Evolutionary conservation across 768 basidiomycete species (phyloP).

Genomic region (Tephrocybe sp.): DNA sequence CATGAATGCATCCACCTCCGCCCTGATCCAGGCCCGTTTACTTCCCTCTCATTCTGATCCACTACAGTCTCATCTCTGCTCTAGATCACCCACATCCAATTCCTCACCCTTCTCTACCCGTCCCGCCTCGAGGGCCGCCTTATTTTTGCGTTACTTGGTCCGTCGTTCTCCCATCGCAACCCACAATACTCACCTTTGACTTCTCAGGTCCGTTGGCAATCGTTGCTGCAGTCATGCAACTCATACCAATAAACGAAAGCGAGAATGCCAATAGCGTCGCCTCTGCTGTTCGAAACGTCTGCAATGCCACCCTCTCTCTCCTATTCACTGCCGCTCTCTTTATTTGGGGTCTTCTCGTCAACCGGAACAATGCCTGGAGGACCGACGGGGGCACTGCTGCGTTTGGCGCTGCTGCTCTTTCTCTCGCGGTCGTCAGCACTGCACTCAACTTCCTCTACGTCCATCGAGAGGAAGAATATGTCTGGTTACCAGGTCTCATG

Average conservation of each 20-base stretch:
- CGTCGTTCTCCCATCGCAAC: slow-evolving; percentile 18
- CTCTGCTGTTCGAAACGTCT: slow-evolving; percentile 84
- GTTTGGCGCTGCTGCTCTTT: slow-evolving; percentile 84
- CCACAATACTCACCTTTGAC: not conserved
- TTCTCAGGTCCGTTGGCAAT: slow-evolving; percentile 77
- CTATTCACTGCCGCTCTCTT: slow-evolving; percentile 88
- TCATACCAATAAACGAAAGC: slow-evolving; percentile 63
- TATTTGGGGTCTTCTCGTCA: slow-evolving; percentile 92
- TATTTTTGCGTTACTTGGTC: slow-evolving; percentile 82
- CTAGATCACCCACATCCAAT: slow-evolving; percentile 96
- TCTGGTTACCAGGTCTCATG: slow-evolving; percentile 90
- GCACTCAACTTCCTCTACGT: slow-evolving; percentile 89
- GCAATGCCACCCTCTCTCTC: slow-evolving; percentile 94
- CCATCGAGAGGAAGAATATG: slow-evolving; percentile 75
- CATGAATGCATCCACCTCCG: slow-evolving; percentile 84
- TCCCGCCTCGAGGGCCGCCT: slow-evolving; percentile 85
- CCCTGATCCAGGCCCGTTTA: slow-evolving; percentile 75
- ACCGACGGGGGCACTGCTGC: slow-evolving; percentile 95
- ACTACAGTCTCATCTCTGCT: not conserved
- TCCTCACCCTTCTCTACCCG: slow-evolving; percentile 92
- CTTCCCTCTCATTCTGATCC: not conserved
- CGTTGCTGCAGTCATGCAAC: slow-evolving; percentile 79
- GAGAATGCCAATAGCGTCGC: slow-evolving; percentile 51
- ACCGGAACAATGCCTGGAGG: slow-evolving; percentile 91
- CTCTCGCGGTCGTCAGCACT: slow-evolving; percentile 81